Base-by-base conservation (phyloP, 2,329 filamentous ascomycete genomes). In the Xylaria arbuscula region DNA sequence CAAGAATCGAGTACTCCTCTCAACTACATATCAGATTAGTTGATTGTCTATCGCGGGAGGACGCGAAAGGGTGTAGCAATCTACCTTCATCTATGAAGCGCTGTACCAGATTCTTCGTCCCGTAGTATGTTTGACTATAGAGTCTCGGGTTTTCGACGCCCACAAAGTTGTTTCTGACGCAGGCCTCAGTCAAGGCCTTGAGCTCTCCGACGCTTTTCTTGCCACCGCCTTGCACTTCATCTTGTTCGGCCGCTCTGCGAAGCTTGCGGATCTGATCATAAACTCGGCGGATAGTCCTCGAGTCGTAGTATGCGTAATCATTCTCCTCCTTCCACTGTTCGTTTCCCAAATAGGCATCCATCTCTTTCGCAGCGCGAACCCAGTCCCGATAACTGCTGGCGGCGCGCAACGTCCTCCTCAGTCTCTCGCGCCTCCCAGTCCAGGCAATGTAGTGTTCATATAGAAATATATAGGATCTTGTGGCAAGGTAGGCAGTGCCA, bases 51-150 rank as follows among this genome's bases (percentile, higher is more conserved):
- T 53, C 15, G 34, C 9, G 3, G n/a, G 53, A n/a, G 9, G 56
- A 19, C 36, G 28, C 67, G 40, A 62, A 67, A 32, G 17, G 55
- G 53, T 50, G 47, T 32, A 19, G n/a, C 15, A 51, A 61, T 83
- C 75, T 80, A 90, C 89, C 85, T 81, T 98, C 94, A 69, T 98
- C 93, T 53, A 97, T 84, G 76, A 95, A 98, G 64, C 90, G 90
- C 80, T 98, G 96, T 36, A 97, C 93, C 72, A 98, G 81, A 69
- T 96, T 89, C 80, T 99, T 99, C n/a, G 96, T 98, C 38, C 96
- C 96, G 74, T 94, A 97, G 78, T 99, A 99, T 2, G 95, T 97
- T 82, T 98, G 94, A 75, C 93, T 97, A 79, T 99, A 99, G n/a
- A 99, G 82, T 63, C 93, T 88, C 10, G 95, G 90, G 75, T 97